Evolutionary conservation across 1,139 yeast genomes (phyloP).

Genomic region (Hyphopichia buzzinii): DNA sequence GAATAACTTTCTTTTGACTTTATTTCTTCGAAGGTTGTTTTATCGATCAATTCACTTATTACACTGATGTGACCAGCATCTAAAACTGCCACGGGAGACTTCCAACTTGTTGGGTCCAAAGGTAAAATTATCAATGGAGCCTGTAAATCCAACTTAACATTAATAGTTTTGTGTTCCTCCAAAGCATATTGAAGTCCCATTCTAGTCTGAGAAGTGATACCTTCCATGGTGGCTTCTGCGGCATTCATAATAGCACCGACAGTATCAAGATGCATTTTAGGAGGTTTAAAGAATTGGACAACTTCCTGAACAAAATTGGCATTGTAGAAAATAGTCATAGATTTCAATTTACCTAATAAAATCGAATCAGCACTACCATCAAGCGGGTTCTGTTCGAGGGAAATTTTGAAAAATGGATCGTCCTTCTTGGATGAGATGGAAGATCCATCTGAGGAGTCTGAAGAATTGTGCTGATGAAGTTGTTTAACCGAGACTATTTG

Average conservation of each 20-base stretch:
- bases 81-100: constrained; percentile 84
- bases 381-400: constrained; percentile 83
- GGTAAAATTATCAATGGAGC: constrained; percentile 94
- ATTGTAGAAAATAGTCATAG: constrained; percentile 89
- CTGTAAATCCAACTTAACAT: constrained; percentile 81
- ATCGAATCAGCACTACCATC: constrained; percentile 81
- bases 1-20: constrained; percentile 68
- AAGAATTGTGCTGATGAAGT: constrained; percentile 27
- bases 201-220: constrained; percentile 83
- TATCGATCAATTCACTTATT: constrained; percentile 75
- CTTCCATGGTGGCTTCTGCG: constrained; percentile 94
- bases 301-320: constrained; percentile 77
- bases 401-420: constrained; percentile 76
- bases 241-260: constrained; percentile 91
- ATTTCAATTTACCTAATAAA: constrained; percentile 69
- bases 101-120: constrained; percentile 71
- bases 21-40: constrained; percentile 65
- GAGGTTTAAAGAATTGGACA: constrained; percentile 77
- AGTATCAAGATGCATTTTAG: constrained; percentile 81
- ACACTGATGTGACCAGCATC: constrained; percentile 97
- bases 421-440: constrained; percentile 16
- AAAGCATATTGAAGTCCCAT: constrained; percentile 90
- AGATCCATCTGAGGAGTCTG: background rate
- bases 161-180: constrained; percentile 89
- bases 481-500: constrained; percentile 89